Evolutionary conservation across 2,329 filamentous ascomycete species (phyloP).

Genomic region (Microsporum audouinii): DNA sequence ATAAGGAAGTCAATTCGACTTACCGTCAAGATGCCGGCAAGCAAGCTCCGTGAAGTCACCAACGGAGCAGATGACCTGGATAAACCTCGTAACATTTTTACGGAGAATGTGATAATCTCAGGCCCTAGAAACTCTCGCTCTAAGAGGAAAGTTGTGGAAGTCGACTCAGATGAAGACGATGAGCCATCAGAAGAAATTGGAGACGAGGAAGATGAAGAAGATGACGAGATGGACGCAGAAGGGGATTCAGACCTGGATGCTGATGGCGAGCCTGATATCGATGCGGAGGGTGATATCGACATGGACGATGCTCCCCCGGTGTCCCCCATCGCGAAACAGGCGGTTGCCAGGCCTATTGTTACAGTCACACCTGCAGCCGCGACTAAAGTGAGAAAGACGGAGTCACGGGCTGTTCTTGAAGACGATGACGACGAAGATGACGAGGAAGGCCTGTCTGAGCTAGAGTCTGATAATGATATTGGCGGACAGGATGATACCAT

Average conservation of each 20-base stretch:
- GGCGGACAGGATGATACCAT: conserved; percentile 27
- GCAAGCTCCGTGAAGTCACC: conserved; percentile 40
- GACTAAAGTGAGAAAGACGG: conserved; percentile 33
- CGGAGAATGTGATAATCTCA: conserved; percentile 35
- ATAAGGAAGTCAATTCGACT: conserved; percentile 34
- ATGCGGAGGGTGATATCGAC: conserved; percentile 27
- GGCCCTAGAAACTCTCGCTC: conserved; percentile 37
- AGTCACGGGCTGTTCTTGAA: conserved; percentile 38
- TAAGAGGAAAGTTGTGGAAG: conserved; percentile 36
- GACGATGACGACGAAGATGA: conserved; percentile 42
- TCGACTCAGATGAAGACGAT: conserved; percentile 37
- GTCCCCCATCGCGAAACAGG: conserved; percentile 26
- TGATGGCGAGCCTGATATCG: conserved; percentile 22
- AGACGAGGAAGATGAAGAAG: conserved; percentile 34
- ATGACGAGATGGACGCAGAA: conserved; percentile 28
- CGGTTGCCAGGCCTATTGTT: conserved; percentile 26
- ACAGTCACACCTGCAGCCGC: conserved; percentile 26
- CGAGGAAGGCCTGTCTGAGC: conserved; percentile 38
- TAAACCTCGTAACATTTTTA: conserved; percentile 33
- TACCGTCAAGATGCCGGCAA: conserved; percentile 40
- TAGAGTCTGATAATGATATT: conserved; percentile 34
- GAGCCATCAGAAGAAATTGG: conserved; percentile 32
- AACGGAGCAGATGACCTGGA: conserved; percentile 20
- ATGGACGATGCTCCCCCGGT: conserved; percentile 38
- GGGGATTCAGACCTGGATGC: conserved; percentile 21